These are phyloP conservation scores for Capronia americana DNA, from an alignment of 2,329 filamentous ascomycete species.

Conservation along the genomic window DNA sequence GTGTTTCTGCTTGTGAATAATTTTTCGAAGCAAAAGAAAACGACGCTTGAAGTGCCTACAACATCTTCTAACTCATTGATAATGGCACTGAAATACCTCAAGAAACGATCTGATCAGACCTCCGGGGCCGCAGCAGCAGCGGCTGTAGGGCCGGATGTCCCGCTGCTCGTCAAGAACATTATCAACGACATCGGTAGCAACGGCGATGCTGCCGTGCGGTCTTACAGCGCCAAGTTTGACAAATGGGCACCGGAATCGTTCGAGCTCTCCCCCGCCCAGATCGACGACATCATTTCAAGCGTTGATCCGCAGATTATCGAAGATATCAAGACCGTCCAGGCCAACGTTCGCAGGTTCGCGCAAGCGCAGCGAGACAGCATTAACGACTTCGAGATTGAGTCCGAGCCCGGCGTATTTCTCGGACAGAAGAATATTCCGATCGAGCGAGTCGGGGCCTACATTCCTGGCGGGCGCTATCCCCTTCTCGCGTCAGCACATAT, in stretches of 20 bases:
- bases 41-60: too few species aligned
- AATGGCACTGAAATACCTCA: too few species aligned
- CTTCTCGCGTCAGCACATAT: constrained; percentile 62
- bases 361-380: constrained; percentile 55
- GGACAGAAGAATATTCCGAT: constrained; percentile 61
- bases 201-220: constrained; percentile 57
- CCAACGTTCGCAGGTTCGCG: constrained; percentile 59
- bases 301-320: constrained; percentile 57
- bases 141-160: too few species aligned
- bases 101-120: too few species aligned
- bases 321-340: constrained; percentile 61
- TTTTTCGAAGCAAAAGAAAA: too few species aligned
- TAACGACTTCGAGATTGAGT: constrained; percentile 60
- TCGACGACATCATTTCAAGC: constrained; percentile 53
- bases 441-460: constrained; percentile 55
- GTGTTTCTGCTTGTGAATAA: too few species aligned
- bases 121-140: too few species aligned
- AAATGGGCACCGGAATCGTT: constrained; percentile 59
- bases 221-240: constrained; percentile 61
- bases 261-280: constrained; percentile 55
- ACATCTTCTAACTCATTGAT: too few species aligned
- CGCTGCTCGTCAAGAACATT: constrained; percentile 54
- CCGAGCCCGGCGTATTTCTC: constrained; percentile 57
- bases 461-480: constrained; percentile 61
- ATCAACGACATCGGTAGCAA: constrained; percentile 56